Conservation (phyloP, 73 alveolate species). For the Tetrahymena thermophila region DNA sequence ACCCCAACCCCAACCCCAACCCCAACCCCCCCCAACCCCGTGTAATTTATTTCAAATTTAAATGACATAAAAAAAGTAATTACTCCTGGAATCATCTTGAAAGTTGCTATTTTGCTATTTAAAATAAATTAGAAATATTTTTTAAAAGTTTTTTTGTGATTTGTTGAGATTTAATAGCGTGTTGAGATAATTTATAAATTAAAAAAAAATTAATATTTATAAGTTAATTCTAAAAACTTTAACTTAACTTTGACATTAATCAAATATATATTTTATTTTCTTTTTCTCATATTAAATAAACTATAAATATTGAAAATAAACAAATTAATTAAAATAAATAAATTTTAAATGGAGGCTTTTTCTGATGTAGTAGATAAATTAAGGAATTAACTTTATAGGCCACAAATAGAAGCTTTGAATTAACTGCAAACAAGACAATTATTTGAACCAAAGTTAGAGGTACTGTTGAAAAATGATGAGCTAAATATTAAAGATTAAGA, state of each 20-base stretch:
- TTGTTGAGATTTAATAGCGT: too few relatives aligned
- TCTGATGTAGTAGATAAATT: not conserved
- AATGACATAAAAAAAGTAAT: too few relatives aligned
- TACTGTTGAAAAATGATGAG: not conserved
- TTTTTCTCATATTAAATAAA: too few relatives aligned
- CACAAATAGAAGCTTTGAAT: not conserved
- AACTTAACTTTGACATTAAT: too few relatives aligned
- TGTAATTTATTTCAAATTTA: not conserved
- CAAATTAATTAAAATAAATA: too few relatives aligned
- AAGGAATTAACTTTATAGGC: not conserved
- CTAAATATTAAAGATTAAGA: not conserved
- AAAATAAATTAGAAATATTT: too few relatives aligned
- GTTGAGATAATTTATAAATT: not conserved
- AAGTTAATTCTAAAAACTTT: too few relatives aligned
- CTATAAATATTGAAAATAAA: too few relatives aligned
- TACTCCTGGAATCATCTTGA: too few relatives aligned
- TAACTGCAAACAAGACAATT: not conserved
- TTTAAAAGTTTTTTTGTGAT: too few relatives aligned
- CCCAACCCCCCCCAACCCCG: conserved; percentile 2
- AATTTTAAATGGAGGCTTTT: not conserved
- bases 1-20: not conserved
- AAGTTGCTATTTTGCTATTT: too few relatives aligned
- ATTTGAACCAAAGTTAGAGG: not conserved
- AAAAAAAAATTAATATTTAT: not conserved
- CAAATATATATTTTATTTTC: too few relatives aligned